Conservation (phyloP, 1,284 basidiomycete species). For the Hortiboletus rubellus region DNA sequence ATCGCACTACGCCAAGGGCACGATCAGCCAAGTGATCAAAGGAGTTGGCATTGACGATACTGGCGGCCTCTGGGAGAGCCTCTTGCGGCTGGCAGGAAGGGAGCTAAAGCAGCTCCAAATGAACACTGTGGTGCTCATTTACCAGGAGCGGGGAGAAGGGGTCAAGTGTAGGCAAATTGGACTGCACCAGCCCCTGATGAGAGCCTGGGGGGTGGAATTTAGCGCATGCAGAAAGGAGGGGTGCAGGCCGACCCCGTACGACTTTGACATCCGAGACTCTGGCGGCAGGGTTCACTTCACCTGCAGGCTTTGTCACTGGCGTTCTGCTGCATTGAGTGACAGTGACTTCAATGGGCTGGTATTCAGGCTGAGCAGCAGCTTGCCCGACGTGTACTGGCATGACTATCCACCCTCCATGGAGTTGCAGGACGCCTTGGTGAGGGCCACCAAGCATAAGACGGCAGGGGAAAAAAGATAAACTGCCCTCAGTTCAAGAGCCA, state of each 20-base stretch:
- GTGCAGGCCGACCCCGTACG: background rate
- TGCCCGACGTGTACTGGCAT: background rate
- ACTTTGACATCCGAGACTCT: background rate
- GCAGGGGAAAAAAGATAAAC: too few species aligned
- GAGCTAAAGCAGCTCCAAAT: background rate
- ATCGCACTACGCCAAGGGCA: background rate
- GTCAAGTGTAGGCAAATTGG: background rate
- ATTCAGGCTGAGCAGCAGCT: background rate
- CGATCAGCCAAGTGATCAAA: background rate
- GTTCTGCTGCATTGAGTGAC: background rate
- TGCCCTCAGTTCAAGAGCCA: too few species aligned
- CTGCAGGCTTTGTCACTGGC: background rate
- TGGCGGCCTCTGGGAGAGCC: background rate
- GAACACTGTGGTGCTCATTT: constrained; percentile 1
- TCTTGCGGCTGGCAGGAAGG: background rate
- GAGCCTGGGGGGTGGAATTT: constrained; percentile 3
- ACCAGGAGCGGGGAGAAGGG: background rate
- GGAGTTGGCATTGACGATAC: background rate
- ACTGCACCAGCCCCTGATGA: background rate
- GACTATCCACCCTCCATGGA: background rate
- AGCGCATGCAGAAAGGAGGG: background rate
- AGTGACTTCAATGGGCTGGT: background rate
- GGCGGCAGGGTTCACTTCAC: background rate
- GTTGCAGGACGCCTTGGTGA: background rate
- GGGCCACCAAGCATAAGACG: background rate